Evolutionary conservation across 2,329 filamentous ascomycete species (phyloP).

Genomic region (Talaromyces piceae): DNA sequence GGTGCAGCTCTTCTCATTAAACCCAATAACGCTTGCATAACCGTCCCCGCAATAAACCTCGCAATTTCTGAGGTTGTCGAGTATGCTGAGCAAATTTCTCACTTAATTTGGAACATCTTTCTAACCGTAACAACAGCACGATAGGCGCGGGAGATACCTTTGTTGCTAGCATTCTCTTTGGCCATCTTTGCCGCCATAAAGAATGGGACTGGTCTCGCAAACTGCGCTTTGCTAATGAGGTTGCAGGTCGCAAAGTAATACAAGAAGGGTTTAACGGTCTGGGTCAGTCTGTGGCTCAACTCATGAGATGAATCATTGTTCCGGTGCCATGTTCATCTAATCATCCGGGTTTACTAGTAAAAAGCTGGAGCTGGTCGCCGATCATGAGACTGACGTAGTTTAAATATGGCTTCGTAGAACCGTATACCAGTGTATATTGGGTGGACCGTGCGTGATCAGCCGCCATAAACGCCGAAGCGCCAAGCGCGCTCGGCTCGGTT

Average conservation of each 20-base stretch:
- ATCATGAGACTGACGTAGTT: no score
- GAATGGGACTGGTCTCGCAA: constrained; percentile 46
- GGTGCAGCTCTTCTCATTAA: constrained; percentile 45
- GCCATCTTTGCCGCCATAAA: constrained; percentile 43
- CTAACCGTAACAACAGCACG: constrained; percentile 41
- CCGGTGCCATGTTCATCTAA: neutral
- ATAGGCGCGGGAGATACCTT: constrained; percentile 72
- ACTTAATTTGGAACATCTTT: neutral
- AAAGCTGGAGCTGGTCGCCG: no score
- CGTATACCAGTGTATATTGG: neutral
- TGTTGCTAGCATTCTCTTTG: constrained; percentile 62
- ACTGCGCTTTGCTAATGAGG: constrained; percentile 54
- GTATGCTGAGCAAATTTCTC: constrained; percentile 40
- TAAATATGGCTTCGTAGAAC: no score
- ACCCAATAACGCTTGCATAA: constrained; percentile 26
- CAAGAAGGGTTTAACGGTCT: constrained; percentile 58
- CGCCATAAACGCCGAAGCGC: neutral
- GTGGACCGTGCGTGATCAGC: neutral
- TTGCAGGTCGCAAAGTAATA: constrained; percentile 62
- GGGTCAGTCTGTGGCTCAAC: constrained; percentile 16
- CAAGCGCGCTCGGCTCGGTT: neutral
- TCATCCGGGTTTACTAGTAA: no score
- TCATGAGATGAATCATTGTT: neutral
- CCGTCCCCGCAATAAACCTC: constrained; percentile 38
- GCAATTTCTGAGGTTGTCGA: constrained; percentile 46